Base-by-base conservation (phyloP, 305 asterid species). In the Petunia hybrid region DNA sequence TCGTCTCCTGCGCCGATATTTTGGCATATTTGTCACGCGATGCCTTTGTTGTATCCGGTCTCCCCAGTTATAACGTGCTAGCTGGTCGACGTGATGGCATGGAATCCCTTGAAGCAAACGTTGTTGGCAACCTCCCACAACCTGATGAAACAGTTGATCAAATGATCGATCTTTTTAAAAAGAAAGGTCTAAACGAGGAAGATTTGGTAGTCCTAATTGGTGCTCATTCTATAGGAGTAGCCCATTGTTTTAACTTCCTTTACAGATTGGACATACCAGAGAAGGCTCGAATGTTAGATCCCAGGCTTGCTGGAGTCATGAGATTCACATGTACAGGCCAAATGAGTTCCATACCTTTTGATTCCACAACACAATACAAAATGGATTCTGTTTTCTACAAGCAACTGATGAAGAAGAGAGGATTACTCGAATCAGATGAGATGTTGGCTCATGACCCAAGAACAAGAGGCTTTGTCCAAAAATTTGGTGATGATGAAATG, bases 1-100 rank as follows among this genome's bases (percentile, higher is more conserved):
- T 87, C 6, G 94, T 92, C 4, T 92, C 97, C 22, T 92, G 95
- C 69, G 89, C 97, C 1, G 95, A 92, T 79, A 67, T 86, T 14
- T 81, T 92, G 40, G 90, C 92, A 4, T 91, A 73, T 39, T 84
- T 91, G 1, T 83, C 84, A 82, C 94, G 95, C 0, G 95, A 92
- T 2, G 55, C 95, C 75, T 84, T 91, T 0, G 89, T 84, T 5
- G 51, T 69, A 80, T 76, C 93, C 1, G 91, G 93, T 5, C 86
- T 92, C 66, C 91, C 90, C 0, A 6, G 3, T 53, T 90, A 82
- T 70, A 10, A 60, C 3, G 90, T 90, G 4, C 80, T 84, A 0
- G 89, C 82, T 6, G 94, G 96, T 0, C 85, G 96, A 6, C 86
- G 93, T 0, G 94, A 91, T 60, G 79, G 87, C 14, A 80, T 56